Conservation (phyloP, 306 rosid genomes). For the Inga leiocalycina region DNA sequence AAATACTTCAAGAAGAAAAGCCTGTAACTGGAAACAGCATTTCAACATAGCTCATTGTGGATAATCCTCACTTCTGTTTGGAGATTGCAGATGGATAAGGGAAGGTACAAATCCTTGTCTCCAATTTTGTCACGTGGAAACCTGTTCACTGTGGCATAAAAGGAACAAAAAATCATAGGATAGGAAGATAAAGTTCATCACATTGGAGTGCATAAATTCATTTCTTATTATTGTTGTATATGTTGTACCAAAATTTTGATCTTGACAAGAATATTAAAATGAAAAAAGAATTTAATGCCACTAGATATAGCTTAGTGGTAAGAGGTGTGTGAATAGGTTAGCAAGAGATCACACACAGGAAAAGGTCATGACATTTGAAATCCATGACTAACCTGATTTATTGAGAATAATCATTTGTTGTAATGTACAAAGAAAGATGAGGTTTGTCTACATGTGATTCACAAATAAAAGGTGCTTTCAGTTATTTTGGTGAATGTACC, state of each 20-base stretch:
- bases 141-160: background rate
- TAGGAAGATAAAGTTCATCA: background rate
- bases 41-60: slow-evolving; percentile 23
- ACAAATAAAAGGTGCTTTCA: background rate
- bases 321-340: background rate
- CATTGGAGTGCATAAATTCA: background rate
- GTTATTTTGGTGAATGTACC: background rate
- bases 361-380: background rate
- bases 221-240: background rate
- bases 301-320: background rate
- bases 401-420: background rate
- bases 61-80: background rate
- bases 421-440: background rate
- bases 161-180: background rate
- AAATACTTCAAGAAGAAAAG: slow-evolving; percentile 46
- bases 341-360: background rate
- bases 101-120: slow-evolving; percentile 1
- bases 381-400: background rate
- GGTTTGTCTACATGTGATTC: background rate
- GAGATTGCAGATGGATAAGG: slow-evolving; percentile 25
- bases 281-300: background rate
- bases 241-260: background rate
- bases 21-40: slow-evolving; percentile 32
- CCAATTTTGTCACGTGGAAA: background rate
- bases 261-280: background rate